Base-by-base conservation (phyloP, 371 early-diverging fungal genomes). In the Lichtheimia hyalospora region DNA sequence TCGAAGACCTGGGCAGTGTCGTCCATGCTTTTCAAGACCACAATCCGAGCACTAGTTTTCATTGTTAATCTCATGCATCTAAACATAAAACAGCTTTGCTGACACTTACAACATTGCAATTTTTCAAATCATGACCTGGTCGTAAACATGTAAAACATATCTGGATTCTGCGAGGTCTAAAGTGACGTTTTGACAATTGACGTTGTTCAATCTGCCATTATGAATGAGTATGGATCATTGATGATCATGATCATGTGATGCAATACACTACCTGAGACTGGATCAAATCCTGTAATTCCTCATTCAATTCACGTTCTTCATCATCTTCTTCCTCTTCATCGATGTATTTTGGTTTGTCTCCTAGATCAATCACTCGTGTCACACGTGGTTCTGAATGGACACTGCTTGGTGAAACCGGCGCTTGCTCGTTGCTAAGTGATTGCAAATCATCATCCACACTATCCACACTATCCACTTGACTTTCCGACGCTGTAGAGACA, bases 181-280 rank as follows among this genome's bases (percentile, higher is more conserved):
- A 46, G 15, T 10, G 13, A n/a, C 46, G 46, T 14, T 14, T 46
- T 46, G 46, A 5, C 5, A 10, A 21, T 8, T 46, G 46, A n/a
- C 21, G n/a, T 16, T 10, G 46, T 46, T 46, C 46, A 46, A 46
- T 46, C 46, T 46, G 10, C 3, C 34, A 34, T 34, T 34, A 34
- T 6, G 10, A 34, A 8, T 34, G 6, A 34, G 34, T 34, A 34
- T 34, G n/a, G n/a, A n/a, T n/a, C n/a, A 5, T 8, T 34, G 34
- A 34, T 34, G 2, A 5, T 34, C 10, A 8, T 6, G 10, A 34
- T 46, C n/a, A 46, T 16, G 5, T 16, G 46, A 46, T 46, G n/a
- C 46, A 21, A 21, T n/a, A n/a, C n/a, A n/a, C 2, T 55, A 44
- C 56, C 56, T 55, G 56, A 55, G 41, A 41, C 18, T 55, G 56